Conservation (phyloP, 2,329 filamentous ascomycete genomes). For the Alternaria sp. region DNA sequence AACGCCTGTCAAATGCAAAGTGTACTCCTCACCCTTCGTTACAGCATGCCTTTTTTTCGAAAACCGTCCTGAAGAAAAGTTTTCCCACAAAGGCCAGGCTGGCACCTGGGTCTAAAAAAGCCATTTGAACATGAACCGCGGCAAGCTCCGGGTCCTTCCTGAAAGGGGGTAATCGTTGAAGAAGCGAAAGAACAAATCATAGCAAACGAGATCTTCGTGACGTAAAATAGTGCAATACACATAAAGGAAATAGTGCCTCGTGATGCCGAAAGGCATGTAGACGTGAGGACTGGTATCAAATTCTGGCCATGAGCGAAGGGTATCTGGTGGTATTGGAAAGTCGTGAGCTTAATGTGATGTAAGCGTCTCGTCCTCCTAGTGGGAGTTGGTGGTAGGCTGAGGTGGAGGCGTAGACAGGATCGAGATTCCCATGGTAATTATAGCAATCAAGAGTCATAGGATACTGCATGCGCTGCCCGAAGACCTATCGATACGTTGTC, state of each 20-base stretch:
- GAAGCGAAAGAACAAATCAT: slow-evolving; percentile 25
- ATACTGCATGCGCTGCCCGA: slow-evolving; percentile 42
- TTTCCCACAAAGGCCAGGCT: slow-evolving; percentile 25
- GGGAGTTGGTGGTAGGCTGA: neutral
- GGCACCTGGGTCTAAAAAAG: slow-evolving; percentile 36
- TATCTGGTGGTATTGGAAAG: neutral
- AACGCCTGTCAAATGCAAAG: neutral
- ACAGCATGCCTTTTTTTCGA: neutral
- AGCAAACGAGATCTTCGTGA: slow-evolving; percentile 7
- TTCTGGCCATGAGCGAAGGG: neutral
- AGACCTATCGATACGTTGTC: slow-evolving; percentile 27
- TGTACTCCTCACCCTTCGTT: neutral
- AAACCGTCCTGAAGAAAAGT: neutral
- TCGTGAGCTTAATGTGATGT: slow-evolving; percentile 2
- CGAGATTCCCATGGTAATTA: slow-evolving; percentile 30
- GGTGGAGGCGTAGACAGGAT: slow-evolving; percentile 16
- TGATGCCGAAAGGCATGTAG: neutral
- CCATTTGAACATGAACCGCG: slow-evolving; percentile 37
- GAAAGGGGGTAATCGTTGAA: slow-evolving; percentile 41
- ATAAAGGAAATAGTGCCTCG: neutral
- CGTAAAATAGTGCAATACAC: slow-evolving; percentile 2
- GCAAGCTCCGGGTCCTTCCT: slow-evolving; percentile 39
- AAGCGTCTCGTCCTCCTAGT: neutral
- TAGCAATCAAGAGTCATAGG: slow-evolving; percentile 39
- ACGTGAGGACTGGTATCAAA: neutral